Percentiles rank a stretch among this genome's conserved stretches.
phyloP scores from a whole-genome alignment of 352 stramenopile genomes.

The Thraustochytrium striatum region DNA sequence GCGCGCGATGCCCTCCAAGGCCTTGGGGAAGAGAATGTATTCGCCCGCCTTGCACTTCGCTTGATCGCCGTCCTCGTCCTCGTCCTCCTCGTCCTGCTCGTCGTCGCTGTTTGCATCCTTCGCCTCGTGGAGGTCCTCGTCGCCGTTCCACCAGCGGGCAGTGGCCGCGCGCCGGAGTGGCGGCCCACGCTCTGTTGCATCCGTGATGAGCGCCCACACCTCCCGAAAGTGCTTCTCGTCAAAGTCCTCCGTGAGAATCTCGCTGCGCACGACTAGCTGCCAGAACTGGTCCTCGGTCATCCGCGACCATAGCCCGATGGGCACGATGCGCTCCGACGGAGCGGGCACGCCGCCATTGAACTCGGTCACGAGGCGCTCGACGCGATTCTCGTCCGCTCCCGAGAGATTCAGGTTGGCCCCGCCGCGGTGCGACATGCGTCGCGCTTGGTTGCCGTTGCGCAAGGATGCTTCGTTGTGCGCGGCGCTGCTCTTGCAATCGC shows the following conservation, averaged over 20 bases:
- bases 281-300: constrained; percentile 41
- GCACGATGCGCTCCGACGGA: background rate
- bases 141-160: too few relatives aligned
- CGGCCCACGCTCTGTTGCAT: background rate
- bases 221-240: background rate
- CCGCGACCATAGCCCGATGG: background rate
- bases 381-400: background rate
- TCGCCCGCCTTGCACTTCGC: background rate
- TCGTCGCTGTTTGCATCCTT: too few relatives aligned
- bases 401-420: background rate
- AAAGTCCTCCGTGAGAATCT: constrained; percentile 14
- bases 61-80: too few relatives aligned
- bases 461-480: background rate
- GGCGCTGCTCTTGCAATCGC: background rate
- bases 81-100: too few relatives aligned
- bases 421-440: background rate
- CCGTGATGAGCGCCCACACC: background rate
- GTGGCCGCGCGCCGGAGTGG: background rate
- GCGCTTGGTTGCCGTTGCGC: background rate
- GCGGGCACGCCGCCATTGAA: background rate
- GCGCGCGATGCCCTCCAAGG: constrained; percentile 12
- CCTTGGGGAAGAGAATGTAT: constrained; percentile 36
- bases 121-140: too few relatives aligned
- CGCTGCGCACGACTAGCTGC: background rate
- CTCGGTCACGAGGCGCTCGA: background rate